A percentile compares a stretch with the other conserved stretches of the same genome.
These are phyloP conservation scores for Stachybotrys elegans DNA, from an alignment of 2,329 filamentous ascomycete genomes.

Conservation along the genomic window DNA sequence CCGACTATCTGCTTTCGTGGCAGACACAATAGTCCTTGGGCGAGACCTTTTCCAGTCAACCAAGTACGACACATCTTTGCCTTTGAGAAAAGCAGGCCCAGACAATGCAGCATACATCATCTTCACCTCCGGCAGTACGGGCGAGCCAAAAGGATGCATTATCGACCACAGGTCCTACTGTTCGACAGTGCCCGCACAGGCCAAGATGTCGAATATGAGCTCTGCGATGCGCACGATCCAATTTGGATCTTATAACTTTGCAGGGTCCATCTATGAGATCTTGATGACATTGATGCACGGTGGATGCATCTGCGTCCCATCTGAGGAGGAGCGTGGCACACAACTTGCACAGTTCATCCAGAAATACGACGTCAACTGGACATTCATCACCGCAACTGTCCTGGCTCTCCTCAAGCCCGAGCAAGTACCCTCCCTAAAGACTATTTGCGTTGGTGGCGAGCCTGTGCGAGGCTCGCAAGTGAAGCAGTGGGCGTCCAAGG, in stretches of 20 bases:
- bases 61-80: neutral
- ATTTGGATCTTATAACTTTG: slow-evolving; percentile 9
- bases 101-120: slow-evolving; percentile 28
- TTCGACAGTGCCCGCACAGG: neutral
- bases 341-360: slow-evolving; percentile 6
- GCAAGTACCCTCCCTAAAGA: neutral
- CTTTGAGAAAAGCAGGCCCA: neutral
- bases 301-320: slow-evolving; percentile 11
- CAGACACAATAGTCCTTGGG: neutral
- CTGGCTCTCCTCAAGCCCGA: slow-evolving; percentile 29
- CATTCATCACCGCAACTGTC: slow-evolving; percentile 6
- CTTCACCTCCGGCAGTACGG: slow-evolving; percentile 47
- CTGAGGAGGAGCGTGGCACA: slow-evolving; percentile 9
- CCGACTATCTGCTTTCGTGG: neutral
- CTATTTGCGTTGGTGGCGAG: slow-evolving; percentile 1
- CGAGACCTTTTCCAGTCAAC: neutral
- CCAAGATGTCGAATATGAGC: neutral
- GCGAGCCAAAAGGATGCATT: slow-evolving; percentile 41
- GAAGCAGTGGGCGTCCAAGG: neutral
- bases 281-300: slow-evolving; percentile 6
- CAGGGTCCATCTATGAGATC: slow-evolving; percentile 5
- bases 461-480: neutral
- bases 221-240: slow-evolving; percentile 4
- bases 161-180: slow-evolving; percentile 5
- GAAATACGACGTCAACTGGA: slow-evolving; percentile 3